Evolutionary conservation across 306 rosid genomes (phyloP), one percentile per base, ranked within the genome.

Genomic region (Quercus gilva): DNA sequence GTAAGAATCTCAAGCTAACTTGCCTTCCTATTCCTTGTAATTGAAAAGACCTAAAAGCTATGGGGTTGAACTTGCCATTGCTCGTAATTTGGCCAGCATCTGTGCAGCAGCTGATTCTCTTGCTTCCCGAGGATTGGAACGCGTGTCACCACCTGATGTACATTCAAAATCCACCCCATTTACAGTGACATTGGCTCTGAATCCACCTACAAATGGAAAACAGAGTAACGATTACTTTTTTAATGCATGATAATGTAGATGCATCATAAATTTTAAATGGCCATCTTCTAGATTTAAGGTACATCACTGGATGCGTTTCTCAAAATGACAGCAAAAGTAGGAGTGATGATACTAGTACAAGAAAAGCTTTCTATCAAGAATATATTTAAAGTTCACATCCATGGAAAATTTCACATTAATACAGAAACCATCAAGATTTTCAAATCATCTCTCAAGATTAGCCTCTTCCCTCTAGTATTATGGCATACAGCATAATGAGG

Each of bases 101-200:
- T 71, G 67, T 43, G 73, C 84, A 15, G 97, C 95, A 31, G 91
- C 91, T n/a, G 89, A 90, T 49, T 90, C 89, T 78, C 83, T 82
- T 43, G 90, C 90, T 57, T 77, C 85, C 1, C 59, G 68, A 37
- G 85, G 88, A 68, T 52, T 28, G 8, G 72, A 69, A 80, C 81
- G 67, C 79, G 18, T 15, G 15, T 82, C 81, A 29, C 95, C 84
- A 18, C 55, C 70, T 33, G 69, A 41, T 21, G 88, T 80, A 74
- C 77, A 80, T 65, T 90, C 92, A 45, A 91, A 93, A 81, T 90
- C 90, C 23, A 68, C 25, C 81, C 97, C 97, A 85, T 55, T 79
- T 18, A 90, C 81, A 4, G 79, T 80, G 25, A 89, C 89, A 69
- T 55, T 67, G 65, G 94, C 94, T 87, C 68, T 75, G 74, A 84